These are phyloP conservation scores for Fusarium torulosum DNA, from an alignment of 2,329 filamentous ascomycete genomes.

Conservation along the genomic window DNA sequence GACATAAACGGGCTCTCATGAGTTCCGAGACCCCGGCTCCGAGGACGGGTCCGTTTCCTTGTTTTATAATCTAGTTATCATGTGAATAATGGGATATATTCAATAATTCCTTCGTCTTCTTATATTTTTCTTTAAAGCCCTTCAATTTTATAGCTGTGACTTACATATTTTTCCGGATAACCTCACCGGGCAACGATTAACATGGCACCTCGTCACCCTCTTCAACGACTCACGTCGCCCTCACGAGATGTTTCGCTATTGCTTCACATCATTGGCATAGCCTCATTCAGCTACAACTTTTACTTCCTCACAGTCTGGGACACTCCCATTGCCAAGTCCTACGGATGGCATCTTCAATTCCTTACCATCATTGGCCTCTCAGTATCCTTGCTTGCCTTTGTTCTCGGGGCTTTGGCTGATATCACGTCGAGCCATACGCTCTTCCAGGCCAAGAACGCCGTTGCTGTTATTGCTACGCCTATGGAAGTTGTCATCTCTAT, in stretches of 20 bases:
- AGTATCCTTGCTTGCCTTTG: conserved; percentile 71
- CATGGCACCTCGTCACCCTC: conserved; percentile 65
- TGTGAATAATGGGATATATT: conserved; percentile 15
- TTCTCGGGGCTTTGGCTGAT: conserved; percentile 73
- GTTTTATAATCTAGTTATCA: conserved; percentile 9
- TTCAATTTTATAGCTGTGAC: neutral
- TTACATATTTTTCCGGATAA: neutral
- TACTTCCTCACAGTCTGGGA: conserved; percentile 64
- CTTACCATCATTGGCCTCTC: conserved; percentile 79
- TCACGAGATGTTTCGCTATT: conserved; percentile 72
- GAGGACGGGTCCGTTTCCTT: conserved; percentile 16
- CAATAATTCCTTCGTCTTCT: neutral
- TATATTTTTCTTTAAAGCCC: neutral
- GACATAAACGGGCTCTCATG: conserved; percentile 31
- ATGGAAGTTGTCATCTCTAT: conserved; percentile 78
- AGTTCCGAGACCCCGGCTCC: conserved; percentile 37
- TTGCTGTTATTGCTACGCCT: conserved; percentile 75
- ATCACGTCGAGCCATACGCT: conserved; percentile 68
- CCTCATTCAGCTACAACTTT: conserved; percentile 67
- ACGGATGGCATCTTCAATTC: conserved; percentile 78
- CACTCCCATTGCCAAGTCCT: conserved; percentile 66
- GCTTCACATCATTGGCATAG: conserved; percentile 68
- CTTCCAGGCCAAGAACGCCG: conserved; percentile 75
- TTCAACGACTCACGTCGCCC: conserved; percentile 75
- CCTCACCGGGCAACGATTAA: conserved; percentile 9